A percentile compares a stretch with the other conserved stretches of the same genome.
phyloP scores from a whole-genome alignment of 179 eudicot genomes.

The Patellifolia procumbens region DNA sequence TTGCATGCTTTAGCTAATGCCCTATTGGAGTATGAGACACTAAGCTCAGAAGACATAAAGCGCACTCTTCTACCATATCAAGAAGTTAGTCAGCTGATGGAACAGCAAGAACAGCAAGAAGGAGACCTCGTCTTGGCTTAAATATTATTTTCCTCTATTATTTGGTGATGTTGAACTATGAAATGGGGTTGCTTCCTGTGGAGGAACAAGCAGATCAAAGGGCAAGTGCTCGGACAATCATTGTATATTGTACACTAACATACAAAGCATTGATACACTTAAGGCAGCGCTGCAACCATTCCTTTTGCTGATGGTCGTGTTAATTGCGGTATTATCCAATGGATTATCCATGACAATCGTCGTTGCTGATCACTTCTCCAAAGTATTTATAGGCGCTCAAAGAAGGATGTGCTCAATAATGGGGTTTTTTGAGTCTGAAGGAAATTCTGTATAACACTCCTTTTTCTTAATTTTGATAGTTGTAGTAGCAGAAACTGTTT shows the following conservation, averaged over 20 bases:
- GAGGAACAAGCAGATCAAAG: constrained; percentile 12
- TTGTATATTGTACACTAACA: constrained; percentile 38
- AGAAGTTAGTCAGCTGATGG: constrained; percentile 38
- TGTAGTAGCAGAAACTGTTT: constrained; percentile 11
- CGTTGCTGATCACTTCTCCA: neutral
- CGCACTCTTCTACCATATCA: constrained; percentile 61
- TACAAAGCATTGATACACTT: constrained; percentile 17
- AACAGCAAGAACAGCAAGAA: constrained; percentile 50
- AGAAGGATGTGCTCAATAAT: neutral
- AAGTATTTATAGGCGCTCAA: neutral
- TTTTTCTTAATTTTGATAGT: neutral
- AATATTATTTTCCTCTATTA: neutral
- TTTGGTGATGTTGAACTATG: constrained; percentile 8
- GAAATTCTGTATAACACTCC: constrained; percentile 14
- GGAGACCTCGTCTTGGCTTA: constrained; percentile 71
- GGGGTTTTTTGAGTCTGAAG: neutral
- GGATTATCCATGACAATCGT: neutral
- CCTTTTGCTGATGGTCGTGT: neutral
- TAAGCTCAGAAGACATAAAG: constrained; percentile 77
- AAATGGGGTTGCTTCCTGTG: constrained; percentile 1
- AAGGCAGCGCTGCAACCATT: constrained; percentile 6
- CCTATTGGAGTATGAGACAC: constrained; percentile 80
- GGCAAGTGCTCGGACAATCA: constrained; percentile 7
- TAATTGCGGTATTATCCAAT: neutral
- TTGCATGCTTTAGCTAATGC: constrained; percentile 80